phyloP scores from a whole-genome alignment of 2,329 filamentous ascomycete genomes.

The Aureobasidium lini region DNA sequence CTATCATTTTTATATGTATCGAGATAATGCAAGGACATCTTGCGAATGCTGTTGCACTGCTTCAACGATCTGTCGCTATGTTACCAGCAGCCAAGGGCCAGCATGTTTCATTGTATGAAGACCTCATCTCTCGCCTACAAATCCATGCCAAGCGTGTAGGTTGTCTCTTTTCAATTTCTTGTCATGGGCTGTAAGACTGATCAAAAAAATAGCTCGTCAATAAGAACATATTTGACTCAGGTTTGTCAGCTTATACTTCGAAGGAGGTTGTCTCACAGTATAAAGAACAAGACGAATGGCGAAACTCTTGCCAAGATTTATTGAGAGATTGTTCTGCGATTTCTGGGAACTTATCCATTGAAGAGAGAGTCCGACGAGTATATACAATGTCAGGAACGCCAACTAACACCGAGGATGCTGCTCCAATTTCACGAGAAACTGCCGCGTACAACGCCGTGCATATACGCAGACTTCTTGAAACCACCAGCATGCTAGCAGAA shows the following conservation, averaged over 20 bases:
- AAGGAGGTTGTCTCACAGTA: not conserved
- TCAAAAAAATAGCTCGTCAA: not conserved
- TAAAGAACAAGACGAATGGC: not conserved
- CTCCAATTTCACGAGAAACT: not conserved
- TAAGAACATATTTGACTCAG: not conserved
- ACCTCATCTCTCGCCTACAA: not conserved
- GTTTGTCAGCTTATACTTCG: not conserved
- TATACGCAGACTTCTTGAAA: not conserved
- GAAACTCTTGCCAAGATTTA: not conserved
- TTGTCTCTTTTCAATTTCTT: not conserved
- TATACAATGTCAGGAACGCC: not conserved
- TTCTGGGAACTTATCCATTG: not conserved
- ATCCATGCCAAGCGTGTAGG: not conserved
- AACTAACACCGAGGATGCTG: not conserved
- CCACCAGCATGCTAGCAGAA: not conserved
- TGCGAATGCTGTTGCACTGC: not conserved
- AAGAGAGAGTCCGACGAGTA: not conserved
- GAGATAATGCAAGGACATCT: slow-evolving; percentile 6
- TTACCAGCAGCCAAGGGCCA: not conserved
- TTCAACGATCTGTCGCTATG: not conserved
- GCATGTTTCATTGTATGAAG: not conserved
- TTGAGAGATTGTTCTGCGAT: not conserved
- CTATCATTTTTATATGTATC: slow-evolving; percentile 1
- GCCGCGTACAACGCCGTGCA: not conserved
- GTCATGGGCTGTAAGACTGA: not conserved